phyloP scores from a whole-genome alignment of 208 protist species.

The Crithidia sp. region DNA sequence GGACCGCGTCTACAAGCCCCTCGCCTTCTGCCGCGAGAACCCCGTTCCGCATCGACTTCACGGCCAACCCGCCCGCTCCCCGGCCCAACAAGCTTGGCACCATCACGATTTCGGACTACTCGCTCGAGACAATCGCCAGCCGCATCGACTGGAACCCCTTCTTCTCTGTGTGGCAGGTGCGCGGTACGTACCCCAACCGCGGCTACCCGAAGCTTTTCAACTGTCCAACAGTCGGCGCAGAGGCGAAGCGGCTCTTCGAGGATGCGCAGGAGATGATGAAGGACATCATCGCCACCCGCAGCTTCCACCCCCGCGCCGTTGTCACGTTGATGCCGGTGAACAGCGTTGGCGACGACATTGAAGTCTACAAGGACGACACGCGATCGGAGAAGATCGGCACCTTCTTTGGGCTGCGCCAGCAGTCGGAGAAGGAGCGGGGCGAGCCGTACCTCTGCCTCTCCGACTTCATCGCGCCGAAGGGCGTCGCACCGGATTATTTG shows the following conservation, averaged over 20 bases:
- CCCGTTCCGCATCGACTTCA: slow-evolving; percentile 81
- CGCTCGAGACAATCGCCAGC: slow-evolving; percentile 80
- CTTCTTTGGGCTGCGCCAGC: slow-evolving; percentile 93
- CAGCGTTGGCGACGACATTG: slow-evolving; percentile 93
- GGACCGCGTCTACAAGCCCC: slow-evolving; percentile 87
- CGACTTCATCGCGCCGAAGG: slow-evolving; percentile 95
- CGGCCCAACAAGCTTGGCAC: slow-evolving; percentile 73
- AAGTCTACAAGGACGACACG: slow-evolving; percentile 81
- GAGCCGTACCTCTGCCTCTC: slow-evolving; percentile 91
- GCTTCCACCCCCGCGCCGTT: slow-evolving; percentile 77
- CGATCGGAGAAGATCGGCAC: slow-evolving; percentile 41
- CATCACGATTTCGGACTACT: slow-evolving; percentile 80
- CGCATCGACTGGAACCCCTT: slow-evolving; percentile 98
- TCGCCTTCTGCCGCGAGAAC: slow-evolving; percentile 69
- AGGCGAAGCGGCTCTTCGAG: slow-evolving; percentile 94
- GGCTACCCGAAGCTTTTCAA: slow-evolving; percentile 97
- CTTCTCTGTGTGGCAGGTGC: slow-evolving; percentile 94
- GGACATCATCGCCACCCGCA: slow-evolving; percentile 84
- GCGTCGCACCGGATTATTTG: slow-evolving; percentile 91
- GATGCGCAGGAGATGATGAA: slow-evolving; percentile 91
- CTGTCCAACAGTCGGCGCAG: slow-evolving; percentile 92
- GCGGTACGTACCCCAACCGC: slow-evolving; percentile 95
- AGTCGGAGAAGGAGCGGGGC: slow-evolving; percentile 92
- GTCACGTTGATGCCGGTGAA: slow-evolving; percentile 93
- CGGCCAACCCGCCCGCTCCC: slow-evolving; percentile 45